Evolutionary conservation across 1,284 basidiomycete species (phyloP).

Genomic region (Fomitopsis schrenkii): DNA sequence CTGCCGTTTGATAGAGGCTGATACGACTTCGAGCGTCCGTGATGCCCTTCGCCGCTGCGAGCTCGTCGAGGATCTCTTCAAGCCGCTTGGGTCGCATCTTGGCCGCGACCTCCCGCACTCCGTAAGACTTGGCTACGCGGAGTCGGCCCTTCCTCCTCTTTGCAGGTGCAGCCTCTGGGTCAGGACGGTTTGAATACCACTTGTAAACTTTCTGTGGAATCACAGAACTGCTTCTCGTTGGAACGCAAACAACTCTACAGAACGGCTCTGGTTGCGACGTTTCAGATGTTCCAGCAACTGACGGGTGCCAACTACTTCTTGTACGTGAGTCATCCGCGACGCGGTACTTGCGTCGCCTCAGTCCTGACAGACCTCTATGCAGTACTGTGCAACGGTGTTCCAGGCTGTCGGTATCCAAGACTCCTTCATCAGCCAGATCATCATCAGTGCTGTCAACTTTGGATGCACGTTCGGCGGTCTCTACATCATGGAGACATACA

Average conservation of each 20-base stretch:
- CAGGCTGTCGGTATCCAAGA: slow-evolving; percentile 62
- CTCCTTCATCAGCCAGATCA: slow-evolving; percentile 70
- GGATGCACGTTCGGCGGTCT: slow-evolving; percentile 66
- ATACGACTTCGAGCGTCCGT: too few relatives aligned
- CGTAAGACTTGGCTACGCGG: too few relatives aligned
- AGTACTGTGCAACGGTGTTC: slow-evolving; percentile 70
- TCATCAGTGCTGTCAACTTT: slow-evolving; percentile 70
- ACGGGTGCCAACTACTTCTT: slow-evolving; percentile 73
- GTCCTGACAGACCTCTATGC: not conserved
- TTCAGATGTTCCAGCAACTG: slow-evolving; percentile 75
- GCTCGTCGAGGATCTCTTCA: too few relatives aligned
- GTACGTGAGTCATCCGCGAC: slow-evolving; percentile 33
- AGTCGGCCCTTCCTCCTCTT: too few relatives aligned
- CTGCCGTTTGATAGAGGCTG: too few relatives aligned
- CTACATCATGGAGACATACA: slow-evolving; percentile 68
- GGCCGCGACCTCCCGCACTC: too few relatives aligned
- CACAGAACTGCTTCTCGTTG: slow-evolving; percentile 46
- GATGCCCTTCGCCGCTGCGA: too few relatives aligned
- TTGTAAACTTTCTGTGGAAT: too few relatives aligned
- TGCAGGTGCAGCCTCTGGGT: too few relatives aligned
- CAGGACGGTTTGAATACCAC: too few relatives aligned
- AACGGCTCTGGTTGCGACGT: slow-evolving; percentile 60
- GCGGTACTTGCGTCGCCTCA: not conserved
- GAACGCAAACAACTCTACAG: slow-evolving; percentile 55
- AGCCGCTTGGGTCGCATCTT: too few relatives aligned